Evolutionary conservation across 108 stramenopile species (phyloP), one percentile per base, ranked within the genome.

Genomic region (Chaetoceros muelleri): DNA sequence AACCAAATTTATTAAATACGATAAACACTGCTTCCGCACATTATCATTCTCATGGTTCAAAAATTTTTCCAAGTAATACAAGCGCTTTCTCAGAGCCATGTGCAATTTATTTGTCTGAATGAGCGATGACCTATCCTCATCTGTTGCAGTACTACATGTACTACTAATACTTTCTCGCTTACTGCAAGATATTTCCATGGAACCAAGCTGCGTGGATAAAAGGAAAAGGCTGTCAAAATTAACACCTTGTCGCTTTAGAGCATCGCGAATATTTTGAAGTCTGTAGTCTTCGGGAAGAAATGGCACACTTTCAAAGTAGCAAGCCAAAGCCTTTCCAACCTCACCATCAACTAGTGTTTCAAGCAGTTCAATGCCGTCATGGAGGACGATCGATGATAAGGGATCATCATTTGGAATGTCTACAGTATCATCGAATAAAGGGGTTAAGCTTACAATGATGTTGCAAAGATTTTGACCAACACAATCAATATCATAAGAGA

Each of bases 361-460:
- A 28, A 93, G 64, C 46, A 90, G 48, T 18, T 75, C 34, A 8
- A 76, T 74, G 22, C 80, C 86, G 28, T 68, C 67, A 20, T 68
- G 46, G 72, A 28, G 3, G 2, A 18, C 30, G 24, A 1, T 55
- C 51, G 40, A 13, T 40, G 29, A 24, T 1, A 23, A n/a, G 57
- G 17, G 10, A 44, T 44, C 24, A 10, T 25, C 30, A 2, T 47
- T 10, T 28, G 16, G 30, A 44, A 52, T 50, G 44, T 71, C 46
- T 40, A 28, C 60, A 34, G 50, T 46, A 34, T 62, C 45, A 13
- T 70, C 69, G 48, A 90, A 67, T 18, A 87, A 53, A 26, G 88
- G 88, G 55, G 90, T 78, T 7, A 94, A 57, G 17, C 85, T 55
- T 1, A 88, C 93, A 7, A 88, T 79, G 29, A 94, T 76, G 18